A percentile compares a stretch with the other conserved stretches of the same genome.
Conservation (phyloP, 1,139 yeast genomes). For the Yamadazyma dushanensis region DNA sequence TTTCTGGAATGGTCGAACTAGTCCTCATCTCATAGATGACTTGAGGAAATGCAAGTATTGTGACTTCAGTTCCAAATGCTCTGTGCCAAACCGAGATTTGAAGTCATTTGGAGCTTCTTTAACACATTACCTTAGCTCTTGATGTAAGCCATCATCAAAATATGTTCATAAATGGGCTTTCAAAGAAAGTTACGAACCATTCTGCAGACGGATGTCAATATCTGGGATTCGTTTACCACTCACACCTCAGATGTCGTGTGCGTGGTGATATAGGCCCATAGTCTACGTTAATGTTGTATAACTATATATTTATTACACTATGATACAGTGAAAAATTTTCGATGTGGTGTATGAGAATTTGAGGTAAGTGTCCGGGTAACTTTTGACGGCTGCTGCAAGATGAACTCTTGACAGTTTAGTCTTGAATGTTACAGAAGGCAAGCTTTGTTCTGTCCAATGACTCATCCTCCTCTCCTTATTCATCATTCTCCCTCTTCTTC, state of each 20-base stretch:
- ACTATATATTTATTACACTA: slow-evolving; percentile 1
- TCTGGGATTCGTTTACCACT: slow-evolving; percentile 52
- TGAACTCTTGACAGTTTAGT: too few species aligned
- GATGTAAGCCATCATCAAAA: slow-evolving; percentile 46
- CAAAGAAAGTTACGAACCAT: slow-evolving; percentile 26
- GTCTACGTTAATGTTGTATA: not conserved
- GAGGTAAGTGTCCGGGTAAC: too few species aligned
- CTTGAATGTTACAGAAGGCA: too few species aligned
- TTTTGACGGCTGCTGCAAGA: too few species aligned
- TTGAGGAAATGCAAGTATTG: slow-evolving; percentile 51
- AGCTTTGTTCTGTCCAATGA: too few species aligned
- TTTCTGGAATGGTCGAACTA: slow-evolving; percentile 58
- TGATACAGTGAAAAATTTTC: slow-evolving; percentile 1
- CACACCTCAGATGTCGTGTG: slow-evolving; percentile 42
- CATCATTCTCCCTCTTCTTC: too few species aligned
- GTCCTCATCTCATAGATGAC: slow-evolving; percentile 41
- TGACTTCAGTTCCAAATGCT: slow-evolving; percentile 43
- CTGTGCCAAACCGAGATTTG: slow-evolving; percentile 26
- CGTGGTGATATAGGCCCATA: slow-evolving; percentile 44
- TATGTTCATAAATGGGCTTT: slow-evolving; percentile 20
- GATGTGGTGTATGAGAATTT: too few species aligned
- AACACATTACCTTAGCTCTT: slow-evolving; percentile 13
- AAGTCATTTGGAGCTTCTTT: slow-evolving; percentile 17
- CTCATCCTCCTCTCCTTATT: too few species aligned
- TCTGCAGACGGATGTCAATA: slow-evolving; percentile 41